Percentiles rank a stretch among this genome's conserved stretches.
Conservation (phyloP, 441 rosid genomes). For the Mallotus repandus region DNA sequence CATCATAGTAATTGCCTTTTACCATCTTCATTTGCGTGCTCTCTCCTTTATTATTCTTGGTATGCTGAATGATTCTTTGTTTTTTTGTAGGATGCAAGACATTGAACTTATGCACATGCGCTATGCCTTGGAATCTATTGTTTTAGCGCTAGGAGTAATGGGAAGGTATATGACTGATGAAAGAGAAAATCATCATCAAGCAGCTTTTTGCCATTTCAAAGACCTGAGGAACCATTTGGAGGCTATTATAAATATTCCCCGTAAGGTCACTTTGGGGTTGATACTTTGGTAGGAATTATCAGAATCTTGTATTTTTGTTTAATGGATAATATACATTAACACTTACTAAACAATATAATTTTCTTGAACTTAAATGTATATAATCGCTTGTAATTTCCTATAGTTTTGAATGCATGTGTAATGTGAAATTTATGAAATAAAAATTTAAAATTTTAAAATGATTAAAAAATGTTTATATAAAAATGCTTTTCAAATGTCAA, state of each 20-base stretch:
- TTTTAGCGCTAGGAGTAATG: conserved; percentile 76
- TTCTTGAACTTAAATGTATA: too few relatives aligned
- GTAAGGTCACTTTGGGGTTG: conserved; percentile 71
- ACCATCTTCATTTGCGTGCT: conserved; percentile 8
- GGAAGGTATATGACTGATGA: conserved; percentile 52
- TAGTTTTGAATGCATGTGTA: too few relatives aligned
- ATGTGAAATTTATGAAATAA: too few relatives aligned
- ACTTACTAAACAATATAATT: too few relatives aligned
- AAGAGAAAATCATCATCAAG: conserved; percentile 45
- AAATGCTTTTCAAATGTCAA: too few relatives aligned
- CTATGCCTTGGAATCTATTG: conserved; percentile 85
- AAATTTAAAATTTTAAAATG: too few relatives aligned
- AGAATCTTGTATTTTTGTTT: too few relatives aligned
- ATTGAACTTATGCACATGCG: conserved; percentile 98
- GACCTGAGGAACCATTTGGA: conserved; percentile 77
- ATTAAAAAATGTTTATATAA: too few relatives aligned
- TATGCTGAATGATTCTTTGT: conserved; percentile 14
- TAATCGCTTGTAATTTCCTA: too few relatives aligned
- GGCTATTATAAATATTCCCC: conserved; percentile 73
- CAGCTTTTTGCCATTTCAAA: conserved; percentile 69
- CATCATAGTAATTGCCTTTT: conserved; percentile 1
- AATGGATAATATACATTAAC: too few relatives aligned
- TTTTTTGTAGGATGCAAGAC: conserved; percentile 73
- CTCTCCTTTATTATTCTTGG: neutral
- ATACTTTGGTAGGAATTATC: too few relatives aligned